Percentiles rank a stretch among this genome's conserved stretches.
These are phyloP conservation scores for Anisodus tanguticus DNA, from an alignment of 257 asterid species.

Conservation along the genomic window DNA sequence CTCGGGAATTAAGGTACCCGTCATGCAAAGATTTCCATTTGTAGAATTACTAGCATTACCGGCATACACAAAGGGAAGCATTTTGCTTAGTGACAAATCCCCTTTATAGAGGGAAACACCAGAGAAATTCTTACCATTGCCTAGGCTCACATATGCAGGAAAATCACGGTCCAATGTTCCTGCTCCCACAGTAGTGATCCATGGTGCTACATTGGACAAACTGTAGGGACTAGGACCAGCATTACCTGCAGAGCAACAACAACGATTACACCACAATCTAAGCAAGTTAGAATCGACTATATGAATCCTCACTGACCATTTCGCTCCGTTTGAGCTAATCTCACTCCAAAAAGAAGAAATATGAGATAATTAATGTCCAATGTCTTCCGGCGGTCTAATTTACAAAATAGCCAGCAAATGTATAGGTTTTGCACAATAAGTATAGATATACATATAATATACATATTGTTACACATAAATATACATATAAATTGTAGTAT, in stretches of 20 bases:
- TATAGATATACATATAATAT: too few species aligned
- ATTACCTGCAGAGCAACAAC: conserved; percentile 14
- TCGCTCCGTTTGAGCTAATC: neutral
- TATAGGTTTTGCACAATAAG: too few species aligned
- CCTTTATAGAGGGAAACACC: conserved; percentile 67
- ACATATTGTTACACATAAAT: too few species aligned
- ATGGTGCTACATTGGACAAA: conserved; percentile 65
- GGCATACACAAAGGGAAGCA: conserved; percentile 50
- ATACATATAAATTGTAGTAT: too few species aligned
- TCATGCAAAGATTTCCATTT: conserved; percentile 51
- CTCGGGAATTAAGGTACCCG: conserved; percentile 49
- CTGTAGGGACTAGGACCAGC: conserved; percentile 50
- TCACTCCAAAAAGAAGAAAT: too few species aligned
- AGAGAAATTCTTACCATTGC: conserved; percentile 48
- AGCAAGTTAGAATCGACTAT: neutral
- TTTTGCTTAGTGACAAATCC: conserved; percentile 43
- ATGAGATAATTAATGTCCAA: too few species aligned
- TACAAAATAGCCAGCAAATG: too few species aligned
- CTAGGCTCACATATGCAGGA: conserved; percentile 52
- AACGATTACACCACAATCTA: neutral
- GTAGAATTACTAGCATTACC: conserved; percentile 35
- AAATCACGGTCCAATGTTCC: conserved; percentile 61
- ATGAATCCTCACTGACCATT: neutral
- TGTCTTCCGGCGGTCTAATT: too few species aligned
- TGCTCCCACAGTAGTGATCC: conserved; percentile 81